These are phyloP conservation scores for Aureobasidium sp. DNA, from an alignment of 2,329 filamentous ascomycete genomes.

Conservation along the genomic window DNA sequence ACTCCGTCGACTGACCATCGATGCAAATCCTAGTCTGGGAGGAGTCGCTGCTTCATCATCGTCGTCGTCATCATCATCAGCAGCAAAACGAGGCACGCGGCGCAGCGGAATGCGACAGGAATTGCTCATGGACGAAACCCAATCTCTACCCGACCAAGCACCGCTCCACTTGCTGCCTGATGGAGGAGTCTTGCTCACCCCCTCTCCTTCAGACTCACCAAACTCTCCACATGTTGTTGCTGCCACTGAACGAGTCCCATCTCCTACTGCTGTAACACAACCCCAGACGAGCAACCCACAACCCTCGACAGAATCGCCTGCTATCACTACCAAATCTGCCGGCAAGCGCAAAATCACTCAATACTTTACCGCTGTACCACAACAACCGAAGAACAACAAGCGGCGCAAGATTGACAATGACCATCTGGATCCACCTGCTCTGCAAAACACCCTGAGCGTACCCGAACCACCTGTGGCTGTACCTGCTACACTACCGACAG, in stretches of 20 bases:
- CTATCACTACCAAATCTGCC: neutral
- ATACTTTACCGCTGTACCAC: neutral
- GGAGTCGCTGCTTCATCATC: neutral
- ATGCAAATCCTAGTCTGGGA: slow-evolving; percentile 5
- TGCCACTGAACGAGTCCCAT: neutral
- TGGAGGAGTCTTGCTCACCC: slow-evolving; percentile 1
- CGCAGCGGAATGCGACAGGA: slow-evolving; percentile 7
- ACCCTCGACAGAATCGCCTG: neutral
- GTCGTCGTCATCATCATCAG: neutral
- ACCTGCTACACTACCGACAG: neutral
- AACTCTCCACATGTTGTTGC: neutral
- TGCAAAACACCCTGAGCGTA: neutral
- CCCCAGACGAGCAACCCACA: neutral
- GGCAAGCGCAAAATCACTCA: slow-evolving; percentile 2
- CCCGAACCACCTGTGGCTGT: neutral
- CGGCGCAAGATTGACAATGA: neutral
- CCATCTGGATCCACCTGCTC: neutral
- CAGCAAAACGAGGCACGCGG: neutral
- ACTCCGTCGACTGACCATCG: slow-evolving; percentile 1
- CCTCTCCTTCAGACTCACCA: neutral
- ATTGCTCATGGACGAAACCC: neutral
- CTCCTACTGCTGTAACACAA: neutral
- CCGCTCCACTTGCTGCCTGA: neutral
- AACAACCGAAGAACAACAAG: neutral
- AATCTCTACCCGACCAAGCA: neutral